Conservation (phyloP, 106 monocot species). For the Dioscorea zingiberensis region DNA sequence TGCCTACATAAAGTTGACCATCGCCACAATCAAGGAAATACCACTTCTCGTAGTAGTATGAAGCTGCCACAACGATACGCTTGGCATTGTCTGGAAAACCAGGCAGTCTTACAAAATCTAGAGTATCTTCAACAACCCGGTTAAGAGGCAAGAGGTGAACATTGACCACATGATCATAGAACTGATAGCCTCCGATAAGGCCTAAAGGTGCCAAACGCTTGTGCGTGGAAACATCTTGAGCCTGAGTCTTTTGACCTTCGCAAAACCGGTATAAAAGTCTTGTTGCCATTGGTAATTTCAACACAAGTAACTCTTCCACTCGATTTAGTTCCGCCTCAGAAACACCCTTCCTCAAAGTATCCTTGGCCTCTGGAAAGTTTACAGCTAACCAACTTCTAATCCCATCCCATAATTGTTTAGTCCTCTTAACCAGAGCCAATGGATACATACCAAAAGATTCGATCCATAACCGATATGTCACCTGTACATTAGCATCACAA, state of each 20-base stretch:
- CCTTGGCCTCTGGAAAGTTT: slow-evolving; percentile 71
- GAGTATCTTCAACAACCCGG: slow-evolving; percentile 36
- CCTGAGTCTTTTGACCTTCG: slow-evolving; percentile 66
- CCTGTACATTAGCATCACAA: slow-evolving; percentile 21
- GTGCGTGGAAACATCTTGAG: background rate
- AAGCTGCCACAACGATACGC: slow-evolving; percentile 51
- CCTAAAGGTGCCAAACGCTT: slow-evolving; percentile 28
- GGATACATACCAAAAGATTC: slow-evolving; percentile 88
- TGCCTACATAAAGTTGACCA: slow-evolving; percentile 81
- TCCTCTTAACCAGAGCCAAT: slow-evolving; percentile 58
- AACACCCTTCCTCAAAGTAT: slow-evolving; percentile 70
- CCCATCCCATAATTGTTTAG: slow-evolving; percentile 47
- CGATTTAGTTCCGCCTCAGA: slow-evolving; percentile 65
- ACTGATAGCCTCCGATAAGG: slow-evolving; percentile 79
- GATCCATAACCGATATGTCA: slow-evolving; percentile 46
- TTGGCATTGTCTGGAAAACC: slow-evolving; percentile 24
- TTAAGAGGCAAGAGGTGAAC: slow-evolving; percentile 64
- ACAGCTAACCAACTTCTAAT: slow-evolving; percentile 49
- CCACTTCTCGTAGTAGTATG: slow-evolving; percentile 34
- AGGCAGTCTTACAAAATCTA: slow-evolving; percentile 8
- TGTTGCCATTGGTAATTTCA: slow-evolving; percentile 49
- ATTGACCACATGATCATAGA: slow-evolving; percentile 58
- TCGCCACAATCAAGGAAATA: slow-evolving; percentile 61
- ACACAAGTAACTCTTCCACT: slow-evolving; percentile 49
- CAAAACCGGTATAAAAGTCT: slow-evolving; percentile 60